Conservation (phyloP, 139 green algal species). For the Chlorella sp. region DNA sequence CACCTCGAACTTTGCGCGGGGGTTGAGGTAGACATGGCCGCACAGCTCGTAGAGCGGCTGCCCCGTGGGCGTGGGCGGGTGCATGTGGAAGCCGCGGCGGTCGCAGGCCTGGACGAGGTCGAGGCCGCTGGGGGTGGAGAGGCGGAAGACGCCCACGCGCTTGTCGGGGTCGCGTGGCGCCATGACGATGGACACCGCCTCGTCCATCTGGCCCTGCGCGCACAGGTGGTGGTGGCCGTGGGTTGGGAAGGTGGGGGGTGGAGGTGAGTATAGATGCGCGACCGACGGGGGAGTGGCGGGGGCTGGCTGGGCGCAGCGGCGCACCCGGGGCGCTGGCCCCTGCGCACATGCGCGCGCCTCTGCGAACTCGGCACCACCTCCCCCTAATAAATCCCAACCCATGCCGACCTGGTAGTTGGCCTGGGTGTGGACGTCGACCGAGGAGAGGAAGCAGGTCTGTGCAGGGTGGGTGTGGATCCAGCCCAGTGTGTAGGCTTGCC, state of each 20-base stretch:
- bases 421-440: conserved; percentile 94
- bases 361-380: no score
- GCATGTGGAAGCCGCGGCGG: conserved; percentile 89
- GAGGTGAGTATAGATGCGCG: background rate
- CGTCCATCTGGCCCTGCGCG: conserved; percentile 89
- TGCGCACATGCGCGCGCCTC: no score
- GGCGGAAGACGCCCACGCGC: conserved; percentile 88
- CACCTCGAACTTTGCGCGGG: conserved; percentile 70
- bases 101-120: conserved; percentile 85
- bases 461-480: conserved; percentile 99
- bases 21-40: conserved; percentile 92
- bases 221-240: background rate
- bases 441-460: conserved; percentile 96
- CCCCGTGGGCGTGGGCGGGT: conserved; percentile 68
- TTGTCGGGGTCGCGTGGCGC: conserved; percentile 68
- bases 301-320: background rate
- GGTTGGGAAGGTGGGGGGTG: background rate
- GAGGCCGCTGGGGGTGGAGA: conserved; percentile 88
- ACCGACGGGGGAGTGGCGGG: background rate
- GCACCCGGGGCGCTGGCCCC: background rate
- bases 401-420: conserved; percentile 69
- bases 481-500: conserved; percentile 85
- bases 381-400: no score
- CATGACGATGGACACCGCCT: conserved; percentile 97
- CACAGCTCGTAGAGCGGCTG: conserved; percentile 93